Base-by-base conservation (phyloP, 78 protist genomes). In the Abeoforma whisleri region DNA sequence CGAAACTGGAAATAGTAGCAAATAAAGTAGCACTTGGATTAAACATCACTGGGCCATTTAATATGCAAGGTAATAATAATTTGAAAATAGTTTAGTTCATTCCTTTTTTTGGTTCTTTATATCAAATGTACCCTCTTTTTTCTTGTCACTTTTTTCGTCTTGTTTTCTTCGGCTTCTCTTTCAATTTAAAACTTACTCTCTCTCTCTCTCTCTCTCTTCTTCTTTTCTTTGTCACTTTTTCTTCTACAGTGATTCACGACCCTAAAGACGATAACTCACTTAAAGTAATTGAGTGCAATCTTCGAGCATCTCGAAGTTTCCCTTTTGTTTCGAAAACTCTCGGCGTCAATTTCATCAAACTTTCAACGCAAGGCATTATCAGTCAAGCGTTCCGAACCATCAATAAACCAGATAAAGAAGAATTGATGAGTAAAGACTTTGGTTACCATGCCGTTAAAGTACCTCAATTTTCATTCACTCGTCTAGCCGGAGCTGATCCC, bases 401-500 rank as follows among this genome's bases (percentile, higher is more conserved):
- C 34, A 0, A 0, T 84, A 85, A 32, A 12, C 87, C 87, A 71
- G 84, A 33, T 12, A 23, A 28, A 19, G 76, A 76, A 5, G 87
- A 76, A 35, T 23, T 84, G 36, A 86, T 57, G 85, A 0, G 57
- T 57, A 16, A 75, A 12, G 57, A 79, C 39, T 1, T 23, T 0
- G 75, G 5, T 2, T 82, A 88, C 88, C n/a, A 48, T 28, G 86
- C 70, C 12, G 90, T 83, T 28, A 73, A 82, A 80, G 86, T 33
- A 22, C 95, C 99, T n/a, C 96, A 94, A 92, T 96, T 96, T 90
- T 93, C 97, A 16, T 96, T 94, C 87, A 88, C 93, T 32, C 94
- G 99, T 28, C 88, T 96, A 94, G 96, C 76, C 30, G 92, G 93
- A 75, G 96, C 97, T 22, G 99, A 96, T 87, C 99, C 99, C 32